Percentiles rank a stretch among this genome's conserved stretches.
phyloP scores from a whole-genome alignment of 768 basidiomycete genomes.

The Pleurotus eryngii region DNA sequence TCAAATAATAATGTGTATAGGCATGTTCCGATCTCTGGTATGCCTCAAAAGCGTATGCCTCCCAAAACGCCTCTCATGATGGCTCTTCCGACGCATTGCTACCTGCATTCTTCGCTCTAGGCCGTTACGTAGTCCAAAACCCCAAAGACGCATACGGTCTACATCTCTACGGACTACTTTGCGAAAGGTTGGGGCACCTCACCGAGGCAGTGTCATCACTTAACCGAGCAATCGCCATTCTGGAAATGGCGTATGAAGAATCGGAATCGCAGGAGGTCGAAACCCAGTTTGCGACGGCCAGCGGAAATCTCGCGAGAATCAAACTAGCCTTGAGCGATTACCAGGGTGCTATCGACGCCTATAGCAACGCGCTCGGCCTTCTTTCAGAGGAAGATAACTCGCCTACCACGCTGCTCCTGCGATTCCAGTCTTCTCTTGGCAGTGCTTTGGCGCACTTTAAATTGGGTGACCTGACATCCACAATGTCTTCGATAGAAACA shows the following conservation, averaged over 20 bases:
- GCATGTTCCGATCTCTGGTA: constrained; percentile 81
- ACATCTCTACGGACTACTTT: constrained; percentile 82
- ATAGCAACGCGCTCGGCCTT: constrained; percentile 70
- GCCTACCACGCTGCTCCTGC: constrained; percentile 36
- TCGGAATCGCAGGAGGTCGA: constrained; percentile 80
- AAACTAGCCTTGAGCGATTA: constrained; percentile 60
- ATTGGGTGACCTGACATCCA: constrained; percentile 55
- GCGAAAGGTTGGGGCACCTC: constrained; percentile 76
- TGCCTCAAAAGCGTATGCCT: constrained; percentile 45
- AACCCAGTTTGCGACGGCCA: constrained; percentile 74
- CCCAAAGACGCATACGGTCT: constrained; percentile 72
- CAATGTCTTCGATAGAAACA: constrained; percentile 64
- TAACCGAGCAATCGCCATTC: constrained; percentile 56
- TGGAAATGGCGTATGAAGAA: constrained; percentile 89
- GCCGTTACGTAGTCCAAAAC: constrained; percentile 65
- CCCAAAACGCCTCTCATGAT: constrained; percentile 19
- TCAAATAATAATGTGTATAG: constrained; percentile 32
- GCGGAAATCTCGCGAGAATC: constrained; percentile 77
- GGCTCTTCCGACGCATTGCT: constrained; percentile 49
- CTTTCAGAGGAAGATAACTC: constrained; percentile 47
- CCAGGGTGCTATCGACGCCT: constrained; percentile 60
- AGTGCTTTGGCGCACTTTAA: constrained; percentile 71
- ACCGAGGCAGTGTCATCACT: constrained; percentile 59
- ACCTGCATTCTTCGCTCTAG: constrained; percentile 78
- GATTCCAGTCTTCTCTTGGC: constrained; percentile 66